Evolutionary conservation across 2,329 filamentous ascomycete genomes (phyloP), one percentile per base, ranked within the genome.

Genomic region (Fusarium pseudoanthophilum): DNA sequence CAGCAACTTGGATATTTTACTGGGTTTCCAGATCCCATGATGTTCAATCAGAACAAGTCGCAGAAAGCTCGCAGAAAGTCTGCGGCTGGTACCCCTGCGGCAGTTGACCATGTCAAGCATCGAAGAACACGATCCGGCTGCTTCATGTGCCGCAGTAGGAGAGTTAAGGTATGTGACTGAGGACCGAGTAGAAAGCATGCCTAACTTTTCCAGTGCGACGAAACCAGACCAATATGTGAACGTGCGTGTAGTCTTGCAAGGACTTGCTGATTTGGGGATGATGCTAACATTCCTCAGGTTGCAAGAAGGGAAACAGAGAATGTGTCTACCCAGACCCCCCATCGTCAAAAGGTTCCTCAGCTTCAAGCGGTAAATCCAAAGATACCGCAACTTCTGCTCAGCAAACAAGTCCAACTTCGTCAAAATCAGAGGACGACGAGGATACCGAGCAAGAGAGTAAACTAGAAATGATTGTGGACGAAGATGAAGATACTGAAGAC

Each of bases 111-210:
- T 78, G 92, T 97, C 75, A 98, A 98, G 83, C 95, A 98, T 81
- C 92, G 95, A 70, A 91, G 96, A 75, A 98, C 96, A 48, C 89
- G 96, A 77, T 98, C 95, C 72, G 96, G 96, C 34, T 99, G 96
- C 84, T 98, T 87, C 74, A 98, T 95, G 52, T 99, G 96, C 82
- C 90, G 96, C 67, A 92, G 92, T 77, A 90, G 96, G 75, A 90
- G 96, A 81, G 95, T 98, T 58, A 98, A 92, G 87, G 90, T 91
- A 84, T 73, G 79, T n/a, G 43, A 45, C 9, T 59, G 21, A 26
- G n/a, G 30, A 40, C 15, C 5, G 36, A 49, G 34, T 43, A 42
- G 4, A 49, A 46, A 60, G 26, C 43, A 42, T 66, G n/a, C 65
- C 66, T 77, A 68, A 76, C 46, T 24, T 60, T 62, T 42, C 28